Evolutionary conservation across 139 green algal species (phyloP), one percentile per base, ranked within the genome.

Genomic region (Haematococcus sp.): DNA sequence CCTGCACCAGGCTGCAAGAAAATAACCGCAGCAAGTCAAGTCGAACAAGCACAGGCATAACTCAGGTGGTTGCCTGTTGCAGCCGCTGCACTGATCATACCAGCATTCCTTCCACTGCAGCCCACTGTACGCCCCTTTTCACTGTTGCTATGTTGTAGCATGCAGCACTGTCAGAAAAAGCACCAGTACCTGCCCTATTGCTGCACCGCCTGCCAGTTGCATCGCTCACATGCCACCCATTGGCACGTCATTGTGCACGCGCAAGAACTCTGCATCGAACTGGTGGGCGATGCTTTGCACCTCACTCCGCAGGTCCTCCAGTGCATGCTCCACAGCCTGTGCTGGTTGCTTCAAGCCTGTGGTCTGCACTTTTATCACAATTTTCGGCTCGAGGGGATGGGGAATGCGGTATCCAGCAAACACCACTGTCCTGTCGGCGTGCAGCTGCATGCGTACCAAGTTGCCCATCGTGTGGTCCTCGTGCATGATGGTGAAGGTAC

Each of bases 401-500:
- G 95, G 95, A 52, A 97, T 88, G 46, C 91, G 88, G 84, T 98
- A 98, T 11, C 95, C 95, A 3, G 94, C 86, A 80, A 98, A 98
- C 11, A 94, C 84, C 0, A 97, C 90, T 7, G 82, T 60, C 49
- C 76, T 82, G 78, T 94, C 88, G 0, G 76, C 64, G 35, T 91
- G 87, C 70, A 93, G 79, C 81, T 85, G 79, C 86, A 90, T 95
- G 25, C 94, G 81, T n/a, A 98, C 23, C 33, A 97, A 51, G 84
- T 98, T 98, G 65, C 94, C 94, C 0, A 98, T 58, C 1, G 95
- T 98, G 83, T 98, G 95, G 74, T 98, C 95, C 67, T 98, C 95
- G 1, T 90, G 83, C 68, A 96, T 85, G 0, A 98, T 71, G 0
- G 76, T 81, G 74, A 97, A 98, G 0, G 85, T 94, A 5, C 80